Evolutionary conservation across 345 rosid species (phyloP), one percentile per base, ranked within the genome.

Genomic region (Salix suchowensis): DNA sequence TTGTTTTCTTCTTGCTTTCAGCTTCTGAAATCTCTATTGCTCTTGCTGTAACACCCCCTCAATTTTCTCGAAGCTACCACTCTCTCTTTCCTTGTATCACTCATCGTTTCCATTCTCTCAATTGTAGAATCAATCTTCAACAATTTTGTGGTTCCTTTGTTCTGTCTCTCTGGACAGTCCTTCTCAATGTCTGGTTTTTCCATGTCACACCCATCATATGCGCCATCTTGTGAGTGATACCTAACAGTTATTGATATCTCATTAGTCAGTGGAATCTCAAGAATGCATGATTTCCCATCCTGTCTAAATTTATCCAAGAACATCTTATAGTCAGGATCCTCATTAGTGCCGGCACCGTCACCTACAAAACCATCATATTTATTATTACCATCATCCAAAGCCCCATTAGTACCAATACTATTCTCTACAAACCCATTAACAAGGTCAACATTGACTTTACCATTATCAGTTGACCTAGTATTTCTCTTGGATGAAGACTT

Each of bases 271-370:
- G 84, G 68, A 70, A 72, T 46, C 70, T 79, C 79, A 32, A 82
- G 76, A 24, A 77, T 69, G 68, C 76, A 84, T 39, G 89, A 83
- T 61, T 39, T 40, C 12, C 76, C 76, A 65, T 66, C 68, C 52
- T 50, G 28, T 54, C 61, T 72, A 30, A 65, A 6, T 4, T 76
- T 71, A 58, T 84, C 78, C 67, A 83, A 76, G 79, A 88, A 86
- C 71, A 21, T 54, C 70, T 65, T 67, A 82, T 84, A 89, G 14
- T 77, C 72, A 23, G 79, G 77, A 78, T 92, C 91, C 3, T 44
- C 28, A 39, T 48, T 60, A 46, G 37, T 70, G 42, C 10, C 44
- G 55, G 14, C 19, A 37, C 48, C 76, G n/a, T 55, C 40, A 40
- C 48, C 71, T 52, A 21, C 71, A 69, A 37, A 46, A 23, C 37